A percentile compares a stretch with the other conserved stretches of the same genome.
Conservation (phyloP, 2,329 filamentous ascomycete genomes). For the Sporothrix phasma region DNA sequence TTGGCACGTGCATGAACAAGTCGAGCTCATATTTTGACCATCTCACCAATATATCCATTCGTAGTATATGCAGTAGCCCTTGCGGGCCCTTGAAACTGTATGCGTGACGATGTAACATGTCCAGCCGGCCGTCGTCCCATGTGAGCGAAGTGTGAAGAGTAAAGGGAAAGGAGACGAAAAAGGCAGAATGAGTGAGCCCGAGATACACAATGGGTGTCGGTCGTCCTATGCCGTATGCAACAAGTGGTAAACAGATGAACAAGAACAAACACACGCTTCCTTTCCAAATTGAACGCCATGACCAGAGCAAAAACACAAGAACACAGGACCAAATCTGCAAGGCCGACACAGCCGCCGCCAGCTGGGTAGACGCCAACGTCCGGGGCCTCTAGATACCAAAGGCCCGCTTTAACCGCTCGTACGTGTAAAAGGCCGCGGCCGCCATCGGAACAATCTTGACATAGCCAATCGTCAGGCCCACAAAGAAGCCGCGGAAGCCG, state of each 20-base stretch:
- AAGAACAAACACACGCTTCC: not conserved
- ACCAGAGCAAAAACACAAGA: not conserved
- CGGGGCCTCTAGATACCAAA: conserved; percentile 44
- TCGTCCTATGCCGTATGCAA: not conserved
- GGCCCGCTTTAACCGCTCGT: conserved; percentile 52
- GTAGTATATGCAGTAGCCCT: not conserved
- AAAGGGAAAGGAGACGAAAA: not conserved
- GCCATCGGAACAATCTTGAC: conserved; percentile 87
- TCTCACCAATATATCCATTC: not conserved
- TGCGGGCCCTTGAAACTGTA: not conserved
- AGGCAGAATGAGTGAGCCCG: not conserved
- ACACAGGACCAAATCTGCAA: not conserved
- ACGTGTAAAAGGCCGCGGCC: conserved; percentile 59
- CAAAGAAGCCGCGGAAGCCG: conserved; percentile 76
- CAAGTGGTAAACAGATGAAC: not conserved
- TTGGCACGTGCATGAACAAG: not conserved
- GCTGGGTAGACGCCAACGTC: not conserved
- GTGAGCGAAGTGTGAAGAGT: not conserved
- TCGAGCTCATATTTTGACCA: not conserved
- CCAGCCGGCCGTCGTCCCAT: not conserved
- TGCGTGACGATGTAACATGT: not conserved
- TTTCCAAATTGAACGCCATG: conserved; percentile 5
- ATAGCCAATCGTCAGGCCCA: conserved; percentile 90
- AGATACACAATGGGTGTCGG: not conserved
- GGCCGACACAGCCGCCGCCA: not conserved